Base-by-base conservation (phyloP, 257 asterid species). In the Plantago ovata region DNA sequence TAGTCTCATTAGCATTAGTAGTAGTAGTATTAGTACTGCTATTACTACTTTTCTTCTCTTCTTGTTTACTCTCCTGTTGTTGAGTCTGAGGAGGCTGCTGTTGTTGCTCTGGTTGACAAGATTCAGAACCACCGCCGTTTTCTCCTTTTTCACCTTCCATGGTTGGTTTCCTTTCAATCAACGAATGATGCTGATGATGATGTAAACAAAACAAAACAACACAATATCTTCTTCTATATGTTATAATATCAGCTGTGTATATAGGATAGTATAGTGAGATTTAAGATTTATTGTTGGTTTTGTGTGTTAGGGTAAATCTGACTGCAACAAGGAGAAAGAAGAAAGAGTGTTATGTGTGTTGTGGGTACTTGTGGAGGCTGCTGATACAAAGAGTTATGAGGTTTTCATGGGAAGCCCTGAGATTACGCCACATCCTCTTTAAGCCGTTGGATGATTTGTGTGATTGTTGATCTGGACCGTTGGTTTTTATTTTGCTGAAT, bases 341-440 rank as follows among this genome's bases (percentile, higher is more conserved):
- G n/a, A n/a, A n/a, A n/a, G n/a, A n/a, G n/a, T 70, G 10, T 13
- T 18, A 7, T 40, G 63, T 53, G 67, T 39, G 22, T 18, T 11
- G 18, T 56, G 16, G 13, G 32, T 3, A 61, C 63, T 69, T 68
- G 75, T 62, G 84, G 79, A 82, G 86, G 80, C 82, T 74, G 67
- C 36, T 28, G 36, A 28, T 28, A 28, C 21, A 10, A 20, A n/a
- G 54, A 49, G 28, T 49, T 75, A 77, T 68, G 77, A 72, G 80
- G 78, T 75, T 70, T 79, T 66, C 75, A 70, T 68, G 78, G 84
- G 75, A 67, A 61, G 81, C 87, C 82, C 74, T 74, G 79, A 61
- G 73, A 69, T 60, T 74, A 81, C 69, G 78, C 60, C 64, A 56
- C 7, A 28, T 24, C 18, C 52, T 16, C 73, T 60, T 38, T 9